Base-by-base conservation (phyloP, 352 stramenopile genomes). In the Pythium brassicae region DNA sequence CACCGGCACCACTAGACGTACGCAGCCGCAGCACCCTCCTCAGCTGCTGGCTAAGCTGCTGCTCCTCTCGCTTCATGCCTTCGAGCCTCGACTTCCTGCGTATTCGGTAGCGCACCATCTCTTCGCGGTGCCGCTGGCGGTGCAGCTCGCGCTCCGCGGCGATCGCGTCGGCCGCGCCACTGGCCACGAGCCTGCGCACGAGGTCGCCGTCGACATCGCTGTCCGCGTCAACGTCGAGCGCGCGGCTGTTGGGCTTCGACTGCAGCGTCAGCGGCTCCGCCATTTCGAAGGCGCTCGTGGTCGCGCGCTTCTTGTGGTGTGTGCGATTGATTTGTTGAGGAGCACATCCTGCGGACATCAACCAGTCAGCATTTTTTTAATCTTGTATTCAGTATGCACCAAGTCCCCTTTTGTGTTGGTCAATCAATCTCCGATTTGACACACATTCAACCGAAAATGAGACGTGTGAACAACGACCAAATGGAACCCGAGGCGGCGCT, bases 151-250 rank as follows among this genome's bases (percentile, higher is more conserved):
- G 37, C 17, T 48, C 42, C 7, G 4, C 19, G 25, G 7, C 26
- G 51, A 43, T 50, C 8, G 14, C 39, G 20, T 57, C 51, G 37
- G 51, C 51, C 9, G 51, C 51, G 26, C 51, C 51, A 2, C 37
- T 29, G 8, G 51, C 51, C 23, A 57, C 19, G 51, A 57, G 51
- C 15, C n/a, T 26, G 32, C 51, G 51, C 51, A 57, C 51, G 26
- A 57, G 51, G 37, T 49, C 39, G 26, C 17, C 14, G 29, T 50
- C 52, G 17, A 57, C 52, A 9, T 17, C 26, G 25, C 22, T 26
- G 19, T 47, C 23, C 15, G 25, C 7, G 11, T 45, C 32, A 29
- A 27, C 22, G 14, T 32, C 23, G 32, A 27, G 12, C 34, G 9
- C n/a, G 26, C n/a, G 19, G 45, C 45, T 35, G 15, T 20, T 35